Conservation (phyloP, 805 yeast species). For the Candida odintsovae region DNA sequence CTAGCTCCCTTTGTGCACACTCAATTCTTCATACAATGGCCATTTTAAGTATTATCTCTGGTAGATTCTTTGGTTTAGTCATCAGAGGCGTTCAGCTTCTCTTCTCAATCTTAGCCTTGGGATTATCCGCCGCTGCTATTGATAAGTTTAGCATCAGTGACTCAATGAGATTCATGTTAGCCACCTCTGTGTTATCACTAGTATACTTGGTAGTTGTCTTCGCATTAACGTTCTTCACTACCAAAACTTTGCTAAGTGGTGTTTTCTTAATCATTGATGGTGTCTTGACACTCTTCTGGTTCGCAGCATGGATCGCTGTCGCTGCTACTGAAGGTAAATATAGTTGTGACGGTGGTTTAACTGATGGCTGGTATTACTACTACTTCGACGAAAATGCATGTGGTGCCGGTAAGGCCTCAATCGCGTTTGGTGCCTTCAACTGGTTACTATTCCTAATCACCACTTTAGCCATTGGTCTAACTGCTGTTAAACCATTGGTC, state of each 20-base stretch:
- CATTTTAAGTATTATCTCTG: not conserved
- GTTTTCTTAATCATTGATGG: slow-evolving; percentile 23
- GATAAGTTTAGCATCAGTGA: slow-evolving; percentile 8
- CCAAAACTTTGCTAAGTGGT: slow-evolving; percentile 21
- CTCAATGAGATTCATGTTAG: not conserved
- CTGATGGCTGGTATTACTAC: not conserved
- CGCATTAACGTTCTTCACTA: slow-evolving; percentile 11
- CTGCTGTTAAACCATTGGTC: not conserved
- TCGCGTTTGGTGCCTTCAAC: slow-evolving; percentile 11
- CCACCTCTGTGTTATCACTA: not conserved
- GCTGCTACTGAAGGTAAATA: slow-evolving; percentile 16
- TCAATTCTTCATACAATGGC: not conserved
- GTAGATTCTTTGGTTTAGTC: not conserved
- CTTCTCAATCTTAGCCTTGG: not conserved
- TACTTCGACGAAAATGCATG: slow-evolving; percentile 2
- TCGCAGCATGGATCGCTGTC: slow-evolving; percentile 28
- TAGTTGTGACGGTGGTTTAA: slow-evolving; percentile 2
- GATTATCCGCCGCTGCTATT: slow-evolving; percentile 8
- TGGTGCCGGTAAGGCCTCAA: slow-evolving; percentile 10
- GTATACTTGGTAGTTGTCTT: slow-evolving; percentile 21
- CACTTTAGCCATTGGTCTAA: not conserved
- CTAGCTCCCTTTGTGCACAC: not conserved
- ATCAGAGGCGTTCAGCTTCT: not conserved
- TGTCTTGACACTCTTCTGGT: slow-evolving; percentile 24
- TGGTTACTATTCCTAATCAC: not conserved